These are phyloP conservation scores for Backusella morwellensis DNA, from an alignment of 192 early-diverging fungal genomes.

Conservation along the genomic window DNA sequence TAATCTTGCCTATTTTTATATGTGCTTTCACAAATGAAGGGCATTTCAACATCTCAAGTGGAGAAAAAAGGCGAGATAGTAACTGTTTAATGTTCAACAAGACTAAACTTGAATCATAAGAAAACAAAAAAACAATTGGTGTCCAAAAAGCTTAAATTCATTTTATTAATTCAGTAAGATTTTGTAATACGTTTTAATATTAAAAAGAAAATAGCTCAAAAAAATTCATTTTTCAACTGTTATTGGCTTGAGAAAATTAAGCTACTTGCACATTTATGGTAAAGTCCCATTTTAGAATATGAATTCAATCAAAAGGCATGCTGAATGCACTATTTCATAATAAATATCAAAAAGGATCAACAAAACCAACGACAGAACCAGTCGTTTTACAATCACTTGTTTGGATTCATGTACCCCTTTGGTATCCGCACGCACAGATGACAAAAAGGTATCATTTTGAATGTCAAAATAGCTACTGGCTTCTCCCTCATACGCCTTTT, in stretches of 20 bases:
- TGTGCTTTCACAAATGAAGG: no score
- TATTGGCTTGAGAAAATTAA: not conserved
- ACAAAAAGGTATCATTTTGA: not conserved
- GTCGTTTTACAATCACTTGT: not conserved
- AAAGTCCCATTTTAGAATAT: not conserved
- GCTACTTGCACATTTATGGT: not conserved
- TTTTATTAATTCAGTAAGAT: not conserved
- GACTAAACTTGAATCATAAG: not conserved
- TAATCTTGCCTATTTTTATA: no score
- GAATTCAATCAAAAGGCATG: not conserved
- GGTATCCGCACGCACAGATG: not conserved
- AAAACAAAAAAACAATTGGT: not conserved
- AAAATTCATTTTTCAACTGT: not conserved
- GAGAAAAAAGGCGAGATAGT: not conserved
- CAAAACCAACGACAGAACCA: not conserved
- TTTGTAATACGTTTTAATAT: conserved; percentile 1
- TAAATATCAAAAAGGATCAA: not conserved
- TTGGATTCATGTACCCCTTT: not conserved
- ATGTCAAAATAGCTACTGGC: not conserved
- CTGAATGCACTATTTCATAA: not conserved
- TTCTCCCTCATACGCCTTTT: not conserved
- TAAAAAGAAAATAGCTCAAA: conserved; percentile 1
- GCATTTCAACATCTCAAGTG: not conserved
- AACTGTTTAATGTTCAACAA: not conserved
- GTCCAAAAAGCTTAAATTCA: not conserved